These are phyloP conservation scores for Filobasidium floriforme DNA, from an alignment of 768 basidiomycete species.

Conservation along the genomic window DNA sequence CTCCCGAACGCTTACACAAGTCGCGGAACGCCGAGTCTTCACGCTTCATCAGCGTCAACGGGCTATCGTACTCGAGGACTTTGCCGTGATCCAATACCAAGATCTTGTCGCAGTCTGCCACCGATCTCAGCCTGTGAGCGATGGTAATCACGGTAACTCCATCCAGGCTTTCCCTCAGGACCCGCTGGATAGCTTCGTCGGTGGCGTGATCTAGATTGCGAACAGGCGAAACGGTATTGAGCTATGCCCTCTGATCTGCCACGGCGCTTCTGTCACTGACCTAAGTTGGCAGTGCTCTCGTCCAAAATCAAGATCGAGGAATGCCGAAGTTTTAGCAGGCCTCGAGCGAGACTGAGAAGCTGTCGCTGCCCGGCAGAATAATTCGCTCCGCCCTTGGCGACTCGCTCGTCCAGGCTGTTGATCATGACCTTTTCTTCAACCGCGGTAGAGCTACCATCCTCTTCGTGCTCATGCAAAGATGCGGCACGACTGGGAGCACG, in stretches of 20 bases:
- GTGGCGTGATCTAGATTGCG: slow-evolving; percentile 51
- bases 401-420: slow-evolving; percentile 41
- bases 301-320: slow-evolving; percentile 58
- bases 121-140: slow-evolving; percentile 53
- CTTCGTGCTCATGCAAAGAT: slow-evolving; percentile 15
- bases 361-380: slow-evolving; percentile 52
- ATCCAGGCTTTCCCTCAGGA: slow-evolving; percentile 49
- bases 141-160: slow-evolving; percentile 55
- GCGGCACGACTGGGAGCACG: slow-evolving; percentile 26
- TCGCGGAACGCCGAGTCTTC: slow-evolving; percentile 59
- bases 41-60: slow-evolving; percentile 45
- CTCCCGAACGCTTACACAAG: slow-evolving; percentile 47
- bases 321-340: slow-evolving; percentile 47
- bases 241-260: no score
- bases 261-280: slow-evolving; percentile 3
- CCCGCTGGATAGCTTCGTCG: slow-evolving; percentile 55
- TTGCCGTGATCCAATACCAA: slow-evolving; percentile 51
- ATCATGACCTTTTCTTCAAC: slow-evolving; percentile 39
- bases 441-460: slow-evolving; percentile 19
- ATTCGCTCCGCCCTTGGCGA: slow-evolving; percentile 47
- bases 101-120: slow-evolving; percentile 58
- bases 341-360: slow-evolving; percentile 56
- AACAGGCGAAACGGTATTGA: neutral
- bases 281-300: slow-evolving; percentile 49
- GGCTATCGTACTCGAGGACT: slow-evolving; percentile 42